Evolutionary conservation across 2,329 filamentous ascomycete genomes (phyloP).

Genomic region (Colletotrichum paranaense): DNA sequence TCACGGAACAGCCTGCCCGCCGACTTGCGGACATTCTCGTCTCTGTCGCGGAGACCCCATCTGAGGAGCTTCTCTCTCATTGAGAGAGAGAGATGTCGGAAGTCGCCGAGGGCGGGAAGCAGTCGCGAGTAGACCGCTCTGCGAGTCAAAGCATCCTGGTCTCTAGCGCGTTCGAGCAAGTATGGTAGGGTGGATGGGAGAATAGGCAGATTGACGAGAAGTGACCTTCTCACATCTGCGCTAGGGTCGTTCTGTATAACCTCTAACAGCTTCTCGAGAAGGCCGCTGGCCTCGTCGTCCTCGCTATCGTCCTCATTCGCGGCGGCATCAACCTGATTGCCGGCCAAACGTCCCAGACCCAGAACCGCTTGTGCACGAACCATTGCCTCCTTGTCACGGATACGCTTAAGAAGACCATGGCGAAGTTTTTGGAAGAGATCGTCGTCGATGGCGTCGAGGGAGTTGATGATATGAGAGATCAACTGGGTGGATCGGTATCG

Average conservation of each 20-base stretch:
- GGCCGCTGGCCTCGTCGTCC: constrained; percentile 72
- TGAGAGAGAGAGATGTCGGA: constrained; percentile 89
- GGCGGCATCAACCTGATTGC: constrained; percentile 79
- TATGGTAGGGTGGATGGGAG: constrained; percentile 85
- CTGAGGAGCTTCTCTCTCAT: constrained; percentile 96
- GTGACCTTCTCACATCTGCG: constrained; percentile 88
- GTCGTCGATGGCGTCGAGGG: constrained; percentile 90
- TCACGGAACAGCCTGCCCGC: constrained; percentile 91
- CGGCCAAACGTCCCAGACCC: constrained; percentile 86
- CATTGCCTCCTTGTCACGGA: constrained; percentile 93
- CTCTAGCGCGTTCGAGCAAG: constrained; percentile 89
- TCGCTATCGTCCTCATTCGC: constrained; percentile 78
- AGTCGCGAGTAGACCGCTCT: constrained; percentile 88
- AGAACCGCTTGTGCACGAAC: constrained; percentile 93
- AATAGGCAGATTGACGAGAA: constrained; percentile 91
- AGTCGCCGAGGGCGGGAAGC: constrained; percentile 90
- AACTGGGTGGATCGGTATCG: constrained; percentile 91
- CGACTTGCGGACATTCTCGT: constrained; percentile 93
- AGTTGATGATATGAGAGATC: constrained; percentile 91
- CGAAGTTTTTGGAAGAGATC: constrained; percentile 87
- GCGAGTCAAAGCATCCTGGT: constrained; percentile 86
- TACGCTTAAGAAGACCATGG: constrained; percentile 82
- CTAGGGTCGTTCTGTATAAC: constrained; percentile 94
- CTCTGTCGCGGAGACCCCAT: constrained; percentile 94
- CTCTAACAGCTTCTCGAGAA: constrained; percentile 86